Evolutionary conservation across 306 rosid genomes (phyloP).

Genomic region (Malus asiatica): DNA sequence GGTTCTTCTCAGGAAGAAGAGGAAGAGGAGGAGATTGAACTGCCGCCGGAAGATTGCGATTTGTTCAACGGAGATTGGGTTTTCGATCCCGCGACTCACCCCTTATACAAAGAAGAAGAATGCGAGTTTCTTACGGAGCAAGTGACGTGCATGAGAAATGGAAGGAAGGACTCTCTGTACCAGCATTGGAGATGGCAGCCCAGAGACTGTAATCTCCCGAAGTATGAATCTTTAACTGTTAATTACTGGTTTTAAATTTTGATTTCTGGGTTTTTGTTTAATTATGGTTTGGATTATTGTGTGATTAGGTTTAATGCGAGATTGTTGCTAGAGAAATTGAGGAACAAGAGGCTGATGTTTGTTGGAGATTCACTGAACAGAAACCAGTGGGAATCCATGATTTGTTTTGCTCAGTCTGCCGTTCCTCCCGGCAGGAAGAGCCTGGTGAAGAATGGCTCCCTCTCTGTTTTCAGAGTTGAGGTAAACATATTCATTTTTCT

Average conservation of each 20-base stretch:
- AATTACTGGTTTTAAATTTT: neutral
- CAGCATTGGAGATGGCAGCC: constrained; percentile 99
- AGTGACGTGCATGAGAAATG: constrained; percentile 89
- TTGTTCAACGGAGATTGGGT: constrained; percentile 82
- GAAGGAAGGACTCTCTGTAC: constrained; percentile 67
- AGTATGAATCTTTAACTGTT: constrained; percentile 23
- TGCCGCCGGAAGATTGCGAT: constrained; percentile 86
- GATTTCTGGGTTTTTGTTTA: neutral
- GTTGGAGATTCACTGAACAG: constrained; percentile 95
- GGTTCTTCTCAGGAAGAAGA: constrained; percentile 19
- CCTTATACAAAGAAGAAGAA: constrained; percentile 83
- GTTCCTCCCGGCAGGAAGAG: constrained; percentile 60
- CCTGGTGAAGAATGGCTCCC: constrained; percentile 64
- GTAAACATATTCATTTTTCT: constrained; percentile 25
- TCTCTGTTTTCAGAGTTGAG: constrained; percentile 63
- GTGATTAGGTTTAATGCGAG: constrained; percentile 68
- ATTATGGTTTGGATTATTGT: neutral
- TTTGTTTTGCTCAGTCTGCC: constrained; percentile 75
- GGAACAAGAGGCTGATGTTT: constrained; percentile 95
- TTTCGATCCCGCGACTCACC: constrained; percentile 59
- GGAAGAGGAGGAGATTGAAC: constrained; percentile 42
- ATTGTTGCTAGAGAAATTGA: constrained; percentile 71
- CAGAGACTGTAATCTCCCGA: constrained; percentile 78
- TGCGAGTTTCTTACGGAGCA: constrained; percentile 75
- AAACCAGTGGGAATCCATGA: constrained; percentile 99